phyloP scores from a whole-genome alignment of 1,284 basidiomycete species.

The Marasmius sp. region DNA sequence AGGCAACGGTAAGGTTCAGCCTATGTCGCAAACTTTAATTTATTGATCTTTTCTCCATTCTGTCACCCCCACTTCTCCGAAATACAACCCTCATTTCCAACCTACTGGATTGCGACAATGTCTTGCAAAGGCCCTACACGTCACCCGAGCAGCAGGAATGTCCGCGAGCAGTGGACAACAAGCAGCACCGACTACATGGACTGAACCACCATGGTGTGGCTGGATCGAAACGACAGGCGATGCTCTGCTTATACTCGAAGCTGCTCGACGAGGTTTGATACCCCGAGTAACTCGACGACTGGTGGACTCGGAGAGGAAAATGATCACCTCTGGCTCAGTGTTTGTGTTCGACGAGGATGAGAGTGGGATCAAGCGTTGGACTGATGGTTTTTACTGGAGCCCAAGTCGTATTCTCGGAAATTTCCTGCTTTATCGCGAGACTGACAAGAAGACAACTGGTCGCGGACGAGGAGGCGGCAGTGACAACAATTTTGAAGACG shows the following conservation, averaged over 20 bases:
- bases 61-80: conserved; percentile 30
- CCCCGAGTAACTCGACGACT: conserved; percentile 93
- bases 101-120: not conserved
- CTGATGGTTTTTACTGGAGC: conserved; percentile 94
- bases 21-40: conserved; percentile 59
- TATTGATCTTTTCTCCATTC: conserved; percentile 26
- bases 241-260: conserved; percentile 94
- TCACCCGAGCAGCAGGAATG: not conserved
- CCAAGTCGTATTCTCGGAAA: conserved; percentile 89
- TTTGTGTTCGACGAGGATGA: conserved; percentile 98
- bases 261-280: conserved; percentile 85
- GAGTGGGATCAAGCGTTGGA: conserved; percentile 98
- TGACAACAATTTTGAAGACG: conserved; percentile 28
- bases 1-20: conserved; percentile 55
- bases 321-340: conserved; percentile 92
- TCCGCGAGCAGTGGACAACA: conserved; percentile 32
- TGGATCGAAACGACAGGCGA: conserved; percentile 96
- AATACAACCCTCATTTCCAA: not conserved
- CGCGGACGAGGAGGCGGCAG: conserved; percentile 32
- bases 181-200: conserved; percentile 53
- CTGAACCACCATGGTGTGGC: conserved; percentile 85
- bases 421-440: conserved; percentile 93
- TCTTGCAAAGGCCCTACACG: not conserved
- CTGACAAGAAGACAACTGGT: conserved; percentile 74
- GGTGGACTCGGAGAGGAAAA: conserved; percentile 88